Conservation (phyloP, 2,329 filamentous ascomycete species). For the Alternaria sp. region DNA sequence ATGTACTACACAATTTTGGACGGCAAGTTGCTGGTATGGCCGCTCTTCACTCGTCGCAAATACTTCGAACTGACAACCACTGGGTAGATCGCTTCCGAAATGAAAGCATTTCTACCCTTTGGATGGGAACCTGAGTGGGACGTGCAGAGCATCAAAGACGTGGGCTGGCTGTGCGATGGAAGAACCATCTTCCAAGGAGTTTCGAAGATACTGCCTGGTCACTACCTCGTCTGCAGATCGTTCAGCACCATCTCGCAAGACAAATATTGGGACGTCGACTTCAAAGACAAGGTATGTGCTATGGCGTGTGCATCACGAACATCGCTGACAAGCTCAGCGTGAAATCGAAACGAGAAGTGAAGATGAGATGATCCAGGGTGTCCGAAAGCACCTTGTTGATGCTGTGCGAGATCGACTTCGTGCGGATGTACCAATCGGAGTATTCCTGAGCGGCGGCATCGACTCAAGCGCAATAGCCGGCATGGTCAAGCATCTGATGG, state of each 20-base stretch:
- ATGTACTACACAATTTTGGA: slow-evolving; percentile 58
- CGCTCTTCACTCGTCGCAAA: neutral
- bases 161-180: slow-evolving; percentile 53
- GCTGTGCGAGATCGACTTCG: slow-evolving; percentile 60
- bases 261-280: slow-evolving; percentile 62
- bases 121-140: slow-evolving; percentile 63
- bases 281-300: slow-evolving; percentile 56
- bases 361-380: slow-evolving; percentile 59
- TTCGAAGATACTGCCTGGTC: slow-evolving; percentile 38
- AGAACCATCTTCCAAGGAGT: slow-evolving; percentile 61
- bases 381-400: slow-evolving; percentile 59
- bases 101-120: slow-evolving; percentile 60
- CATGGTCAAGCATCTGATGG: slow-evolving; percentile 56
- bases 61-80: neutral
- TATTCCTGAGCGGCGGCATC: slow-evolving; percentile 64
- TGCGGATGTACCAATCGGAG: slow-evolving; percentile 64
- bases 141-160: slow-evolving; percentile 53
- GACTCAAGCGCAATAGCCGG: slow-evolving; percentile 65
- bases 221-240: slow-evolving; percentile 32
- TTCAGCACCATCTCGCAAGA: slow-evolving; percentile 49
- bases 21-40: slow-evolving; percentile 48
- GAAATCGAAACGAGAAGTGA: slow-evolving; percentile 53
- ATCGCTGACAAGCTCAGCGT: slow-evolving; percentile 4
- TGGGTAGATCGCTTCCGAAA: slow-evolving; percentile 47
- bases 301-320: no score